phyloP scores from a whole-genome alignment of 148 eudicot genomes.

The Fagopyrum esculentum region DNA sequence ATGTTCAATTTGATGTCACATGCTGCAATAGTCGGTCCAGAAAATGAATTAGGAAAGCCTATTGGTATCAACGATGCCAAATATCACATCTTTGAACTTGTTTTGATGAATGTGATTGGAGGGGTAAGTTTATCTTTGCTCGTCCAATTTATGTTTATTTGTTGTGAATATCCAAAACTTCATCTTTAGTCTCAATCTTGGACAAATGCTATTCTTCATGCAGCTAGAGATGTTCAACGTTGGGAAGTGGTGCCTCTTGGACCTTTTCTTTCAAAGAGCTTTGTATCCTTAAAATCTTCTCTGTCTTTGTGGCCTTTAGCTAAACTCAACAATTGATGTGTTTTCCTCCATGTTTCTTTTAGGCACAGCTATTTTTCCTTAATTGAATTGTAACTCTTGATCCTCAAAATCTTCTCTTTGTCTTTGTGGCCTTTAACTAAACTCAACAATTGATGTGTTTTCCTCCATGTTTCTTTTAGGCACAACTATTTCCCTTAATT shows the following conservation, averaged over 20 bases:
- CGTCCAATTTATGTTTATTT: not conserved
- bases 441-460: not conserved
- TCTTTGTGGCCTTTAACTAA: not conserved
- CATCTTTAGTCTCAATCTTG: too few species aligned
- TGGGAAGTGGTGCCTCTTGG: constrained; percentile 94
- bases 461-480: constrained; percentile 28
- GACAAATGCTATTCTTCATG: constrained; percentile 7
- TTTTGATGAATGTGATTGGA: constrained; percentile 96
- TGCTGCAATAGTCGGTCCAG: constrained; percentile 96
- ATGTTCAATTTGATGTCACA: constrained; percentile 25
- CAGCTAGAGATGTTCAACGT: constrained; percentile 94
- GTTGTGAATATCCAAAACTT: not conserved
- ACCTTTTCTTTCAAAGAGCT: constrained; percentile 83
- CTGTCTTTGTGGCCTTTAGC: not conserved
- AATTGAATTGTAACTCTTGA: constrained; percentile 97
- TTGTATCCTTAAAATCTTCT: too few species aligned
- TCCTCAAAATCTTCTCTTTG: too few species aligned
- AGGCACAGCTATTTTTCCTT: constrained; percentile 93
- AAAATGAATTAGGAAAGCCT: constrained; percentile 76
- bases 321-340: not conserved
- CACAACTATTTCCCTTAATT: constrained; percentile 82
- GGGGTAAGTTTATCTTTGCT: constrained; percentile 40
- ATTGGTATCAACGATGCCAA: constrained; percentile 74
- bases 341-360: constrained; percentile 1
- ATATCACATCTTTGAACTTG: constrained; percentile 89